These are phyloP conservation scores for Xylaria arbuscula DNA, from an alignment of 2,329 filamentous ascomycete genomes.

Conservation along the genomic window DNA sequence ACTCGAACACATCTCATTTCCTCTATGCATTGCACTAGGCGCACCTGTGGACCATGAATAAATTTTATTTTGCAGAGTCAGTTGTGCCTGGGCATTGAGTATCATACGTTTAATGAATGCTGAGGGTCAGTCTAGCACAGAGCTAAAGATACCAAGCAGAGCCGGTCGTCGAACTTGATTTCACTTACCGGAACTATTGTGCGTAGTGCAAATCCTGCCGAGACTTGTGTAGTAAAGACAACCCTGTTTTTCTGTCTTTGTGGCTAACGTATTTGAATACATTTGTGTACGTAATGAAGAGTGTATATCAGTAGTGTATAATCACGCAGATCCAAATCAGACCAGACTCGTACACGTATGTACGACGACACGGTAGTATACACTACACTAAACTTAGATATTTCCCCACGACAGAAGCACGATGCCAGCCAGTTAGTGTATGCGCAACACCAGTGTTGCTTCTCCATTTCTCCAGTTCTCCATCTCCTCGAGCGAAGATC, in stretches of 20 bases:
- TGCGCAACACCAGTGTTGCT: conserved; percentile 18
- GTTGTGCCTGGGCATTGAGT: no score
- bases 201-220: background rate
- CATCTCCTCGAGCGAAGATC: background rate
- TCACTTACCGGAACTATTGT: background rate
- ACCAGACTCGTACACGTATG: conserved; percentile 2
- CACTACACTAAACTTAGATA: background rate
- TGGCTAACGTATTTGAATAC: background rate
- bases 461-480: background rate
- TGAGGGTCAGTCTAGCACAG: background rate
- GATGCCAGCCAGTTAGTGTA: background rate
- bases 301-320: background rate
- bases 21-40: no score
- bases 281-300: background rate
- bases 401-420: background rate
- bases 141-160: background rate
- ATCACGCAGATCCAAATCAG: background rate
- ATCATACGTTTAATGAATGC: background rate
- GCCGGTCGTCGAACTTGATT: background rate
- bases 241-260: background rate
- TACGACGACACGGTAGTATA: background rate
- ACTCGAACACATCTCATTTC: no score
- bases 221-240: background rate
- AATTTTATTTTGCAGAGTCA: no score
- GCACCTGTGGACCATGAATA: no score